A percentile compares a stretch with the other conserved stretches of the same genome.
phyloP scores from a whole-genome alignment of 2,329 filamentous ascomycete genomes.

The Pestalotiopsis sp. region DNA sequence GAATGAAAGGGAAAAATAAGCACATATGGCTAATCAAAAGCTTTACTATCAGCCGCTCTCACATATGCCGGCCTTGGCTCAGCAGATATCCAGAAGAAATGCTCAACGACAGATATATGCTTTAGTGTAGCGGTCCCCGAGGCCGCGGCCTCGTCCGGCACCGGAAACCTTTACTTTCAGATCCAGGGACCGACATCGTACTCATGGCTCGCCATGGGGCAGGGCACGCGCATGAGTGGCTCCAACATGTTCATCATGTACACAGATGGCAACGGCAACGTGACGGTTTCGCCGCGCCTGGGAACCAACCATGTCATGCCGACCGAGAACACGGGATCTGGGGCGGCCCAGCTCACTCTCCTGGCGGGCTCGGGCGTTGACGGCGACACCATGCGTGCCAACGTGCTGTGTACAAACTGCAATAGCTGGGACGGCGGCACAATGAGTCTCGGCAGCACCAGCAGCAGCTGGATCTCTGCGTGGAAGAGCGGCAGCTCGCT shows the following conservation, averaged over 20 bases:
- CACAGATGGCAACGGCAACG: constrained; percentile 55
- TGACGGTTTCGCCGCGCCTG: constrained; percentile 60
- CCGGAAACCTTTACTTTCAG: constrained; percentile 62
- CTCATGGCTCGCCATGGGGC: constrained; percentile 59
- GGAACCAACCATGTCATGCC: constrained; percentile 51
- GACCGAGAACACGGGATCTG: constrained; percentile 37
- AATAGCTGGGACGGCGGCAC: constrained; percentile 42
- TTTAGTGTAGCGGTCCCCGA: constrained; percentile 57
- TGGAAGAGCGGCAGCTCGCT: constrained; percentile 50
- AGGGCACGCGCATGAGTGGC: constrained; percentile 53
- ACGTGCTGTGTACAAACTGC: constrained; percentile 57
- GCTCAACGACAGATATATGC: constrained; percentile 47
- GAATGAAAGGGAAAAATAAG: not conserved
- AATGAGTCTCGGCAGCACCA: constrained; percentile 41
- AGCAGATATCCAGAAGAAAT: constrained; percentile 35
- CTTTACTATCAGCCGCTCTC: constrained; percentile 18
- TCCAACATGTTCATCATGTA: constrained; percentile 66
- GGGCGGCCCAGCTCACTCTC: constrained; percentile 47
- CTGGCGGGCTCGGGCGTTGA: constrained; percentile 59
- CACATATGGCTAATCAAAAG: constrained; percentile 7
- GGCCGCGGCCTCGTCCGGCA: constrained; percentile 44
- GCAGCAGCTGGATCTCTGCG: constrained; percentile 52
- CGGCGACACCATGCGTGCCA: constrained; percentile 56
- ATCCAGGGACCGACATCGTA: constrained; percentile 54
- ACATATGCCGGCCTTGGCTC: constrained; percentile 22